Evolutionary conservation across 257 asterid genomes (phyloP).

Genomic region (Scutellaria baicalensis): DNA sequence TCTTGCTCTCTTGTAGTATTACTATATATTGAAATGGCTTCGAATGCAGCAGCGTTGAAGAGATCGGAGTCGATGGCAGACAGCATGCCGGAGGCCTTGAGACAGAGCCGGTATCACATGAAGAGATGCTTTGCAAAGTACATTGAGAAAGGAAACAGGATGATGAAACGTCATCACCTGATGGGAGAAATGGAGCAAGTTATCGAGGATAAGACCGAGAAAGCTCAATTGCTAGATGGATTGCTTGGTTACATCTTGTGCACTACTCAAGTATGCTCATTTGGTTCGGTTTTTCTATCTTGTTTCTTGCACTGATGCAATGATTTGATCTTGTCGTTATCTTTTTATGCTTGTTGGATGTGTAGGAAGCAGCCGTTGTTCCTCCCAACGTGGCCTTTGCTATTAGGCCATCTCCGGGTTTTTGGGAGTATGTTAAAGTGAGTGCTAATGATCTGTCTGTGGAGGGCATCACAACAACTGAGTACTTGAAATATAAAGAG

Average conservation of each 20-base stretch:
- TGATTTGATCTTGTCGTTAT: too few relatives aligned
- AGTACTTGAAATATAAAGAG: slow-evolving; percentile 84
- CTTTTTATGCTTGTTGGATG: not conserved
- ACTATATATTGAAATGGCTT: slow-evolving; percentile 30
- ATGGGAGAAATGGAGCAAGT: slow-evolving; percentile 86
- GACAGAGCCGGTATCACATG: slow-evolving; percentile 88
- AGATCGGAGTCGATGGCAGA: slow-evolving; percentile 66
- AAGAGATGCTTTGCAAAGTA: slow-evolving; percentile 79
- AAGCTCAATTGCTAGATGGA: slow-evolving; percentile 63
- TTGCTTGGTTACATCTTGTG: slow-evolving; percentile 83
- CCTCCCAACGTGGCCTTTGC: slow-evolving; percentile 89
- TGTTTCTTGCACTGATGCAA: not conserved
- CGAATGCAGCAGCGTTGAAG: slow-evolving; percentile 40
- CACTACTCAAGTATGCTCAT: slow-evolving; percentile 56
- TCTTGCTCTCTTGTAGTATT: not conserved
- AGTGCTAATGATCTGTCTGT: slow-evolving; percentile 72
- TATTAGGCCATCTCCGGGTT: slow-evolving; percentile 77
- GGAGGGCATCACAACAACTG: slow-evolving; percentile 64
- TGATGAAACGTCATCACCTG: slow-evolving; percentile 57
- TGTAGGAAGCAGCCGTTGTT: slow-evolving; percentile 85
- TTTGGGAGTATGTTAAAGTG: slow-evolving; percentile 89
- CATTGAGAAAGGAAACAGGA: slow-evolving; percentile 58
- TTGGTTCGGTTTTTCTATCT: not conserved
- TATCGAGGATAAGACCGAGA: slow-evolving; percentile 57
- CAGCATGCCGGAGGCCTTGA: slow-evolving; percentile 87